These are phyloP conservation scores for Rhodamnia argentea DNA, from an alignment of 345 rosid species.

Conservation along the genomic window DNA sequence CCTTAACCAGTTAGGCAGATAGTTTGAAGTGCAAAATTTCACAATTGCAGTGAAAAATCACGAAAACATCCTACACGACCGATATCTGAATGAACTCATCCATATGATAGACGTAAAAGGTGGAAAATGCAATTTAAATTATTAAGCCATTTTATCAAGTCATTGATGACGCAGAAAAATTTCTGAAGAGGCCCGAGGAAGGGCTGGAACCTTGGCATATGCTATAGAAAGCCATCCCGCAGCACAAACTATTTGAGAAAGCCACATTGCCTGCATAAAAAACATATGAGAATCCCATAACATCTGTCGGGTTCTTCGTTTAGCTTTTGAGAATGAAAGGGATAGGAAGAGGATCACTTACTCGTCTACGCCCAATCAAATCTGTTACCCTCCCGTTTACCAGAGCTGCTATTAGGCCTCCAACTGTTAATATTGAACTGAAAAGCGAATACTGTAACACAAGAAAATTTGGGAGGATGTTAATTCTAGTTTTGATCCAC, in stretches of 20 bases:
- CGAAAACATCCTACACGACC: not conserved
- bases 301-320: not conserved
- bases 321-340: not conserved
- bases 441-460: conserved; percentile 26
- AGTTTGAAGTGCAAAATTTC: not conserved
- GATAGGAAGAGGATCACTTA: not conserved
- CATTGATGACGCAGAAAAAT: not conserved
- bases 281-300: not conserved
- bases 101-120: not conserved
- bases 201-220: conserved; percentile 20
- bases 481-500: not conserved
- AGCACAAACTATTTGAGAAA: conserved; percentile 28
- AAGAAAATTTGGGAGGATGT: not conserved
- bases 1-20: not conserved
- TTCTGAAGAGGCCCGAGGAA: not conserved
- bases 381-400: conserved; percentile 21
- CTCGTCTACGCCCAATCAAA: conserved; percentile 22
- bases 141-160: not conserved
- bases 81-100: not conserved
- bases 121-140: too few relatives aligned
- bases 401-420: conserved; percentile 19
- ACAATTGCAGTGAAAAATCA: not conserved
- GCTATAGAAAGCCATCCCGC: conserved; percentile 47
- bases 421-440: conserved; percentile 20
- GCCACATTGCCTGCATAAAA: conserved; percentile 43